phyloP scores from a whole-genome alignment of 1,139 yeast genomes.

The Kodamaea plutei region DNA sequence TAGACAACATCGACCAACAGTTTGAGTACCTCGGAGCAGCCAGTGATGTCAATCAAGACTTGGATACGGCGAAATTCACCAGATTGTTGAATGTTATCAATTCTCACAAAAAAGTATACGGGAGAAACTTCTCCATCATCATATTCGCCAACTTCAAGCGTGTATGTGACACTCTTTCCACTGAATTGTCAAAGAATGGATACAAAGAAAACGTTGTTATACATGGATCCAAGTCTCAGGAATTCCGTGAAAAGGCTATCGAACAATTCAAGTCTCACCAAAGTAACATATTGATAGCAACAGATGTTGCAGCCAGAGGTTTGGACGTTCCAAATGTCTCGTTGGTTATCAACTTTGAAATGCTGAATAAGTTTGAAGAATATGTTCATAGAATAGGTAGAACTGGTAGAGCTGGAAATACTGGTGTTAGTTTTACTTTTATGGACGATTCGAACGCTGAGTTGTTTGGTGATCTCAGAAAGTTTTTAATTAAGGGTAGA shows the following conservation, averaged over 20 bases:
- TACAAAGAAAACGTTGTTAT: slow-evolving; percentile 52
- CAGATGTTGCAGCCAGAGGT: slow-evolving; percentile 96
- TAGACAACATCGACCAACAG: slow-evolving; percentile 63
- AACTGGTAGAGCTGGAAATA: slow-evolving; percentile 90
- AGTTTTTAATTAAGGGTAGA: slow-evolving; percentile 45
- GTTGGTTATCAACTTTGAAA: slow-evolving; percentile 79
- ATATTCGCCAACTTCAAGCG: slow-evolving; percentile 77
- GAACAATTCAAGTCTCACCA: slow-evolving; percentile 57
- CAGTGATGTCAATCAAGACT: slow-evolving; percentile 10
- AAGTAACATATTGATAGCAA: slow-evolving; percentile 67
- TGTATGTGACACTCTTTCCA: slow-evolving; percentile 63
- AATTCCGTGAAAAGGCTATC: slow-evolving; percentile 78
- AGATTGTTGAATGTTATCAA: slow-evolving; percentile 24
- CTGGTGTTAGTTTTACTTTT: slow-evolving; percentile 73
- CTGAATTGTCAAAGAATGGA: slow-evolving; percentile 43
- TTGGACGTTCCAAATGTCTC: slow-evolving; percentile 81
- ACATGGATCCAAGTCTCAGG: slow-evolving; percentile 88
- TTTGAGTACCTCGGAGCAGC: slow-evolving; percentile 46
- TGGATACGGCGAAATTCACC: slow-evolving; percentile 21
- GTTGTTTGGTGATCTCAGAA: slow-evolving; percentile 49
- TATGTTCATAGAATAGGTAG: slow-evolving; percentile 94
- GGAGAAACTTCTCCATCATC: slow-evolving; percentile 50
- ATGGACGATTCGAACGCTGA: slow-evolving; percentile 55
- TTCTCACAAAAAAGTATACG: slow-evolving; percentile 15
- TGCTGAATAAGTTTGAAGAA: slow-evolving; percentile 67